Evolutionary conservation across 768 basidiomycete species (phyloP).

Genomic region (Termitomyces titanicus): DNA sequence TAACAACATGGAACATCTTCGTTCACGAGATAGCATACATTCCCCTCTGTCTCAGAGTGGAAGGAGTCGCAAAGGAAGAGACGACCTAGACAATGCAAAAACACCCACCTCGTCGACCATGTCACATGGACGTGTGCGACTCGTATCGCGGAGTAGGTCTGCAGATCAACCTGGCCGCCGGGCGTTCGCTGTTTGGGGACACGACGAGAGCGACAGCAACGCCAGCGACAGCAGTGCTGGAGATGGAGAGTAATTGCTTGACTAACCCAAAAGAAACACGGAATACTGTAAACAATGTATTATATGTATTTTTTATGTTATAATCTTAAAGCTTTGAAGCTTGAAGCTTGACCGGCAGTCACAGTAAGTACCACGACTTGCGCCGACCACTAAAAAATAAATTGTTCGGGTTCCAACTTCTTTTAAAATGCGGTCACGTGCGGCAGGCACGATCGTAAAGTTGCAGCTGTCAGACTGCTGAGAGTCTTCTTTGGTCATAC

Average conservation of each 20-base stretch:
- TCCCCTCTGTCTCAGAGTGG: conserved; percentile 31
- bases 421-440: too few species aligned
- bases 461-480: too few species aligned
- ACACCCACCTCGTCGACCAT: conserved; percentile 57
- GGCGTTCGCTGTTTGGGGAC: conserved; percentile 84
- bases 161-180: conserved; percentile 39
- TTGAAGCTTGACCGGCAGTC: too few species aligned
- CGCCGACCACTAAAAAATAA: too few species aligned
- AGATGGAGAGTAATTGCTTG: not conserved
- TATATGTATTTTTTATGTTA: not conserved
- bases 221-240: conserved; percentile 63
- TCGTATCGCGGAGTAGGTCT: conserved; percentile 31
- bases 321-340: too few species aligned
- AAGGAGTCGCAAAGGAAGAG: conserved; percentile 53
- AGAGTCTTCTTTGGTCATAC: too few species aligned
- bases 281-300: not conserved
- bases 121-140: conserved; percentile 26
- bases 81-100: conserved; percentile 51
- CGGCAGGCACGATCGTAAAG: too few species aligned
- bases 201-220: conserved; percentile 86
- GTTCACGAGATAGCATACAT: conserved; percentile 30
- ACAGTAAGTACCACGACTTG: too few species aligned
- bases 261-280: not conserved
- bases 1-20: conserved; percentile 29
- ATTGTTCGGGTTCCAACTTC: too few species aligned